Evolutionary conservation across 306 rosid genomes (phyloP).

Genomic region (Lablab purpureus): DNA sequence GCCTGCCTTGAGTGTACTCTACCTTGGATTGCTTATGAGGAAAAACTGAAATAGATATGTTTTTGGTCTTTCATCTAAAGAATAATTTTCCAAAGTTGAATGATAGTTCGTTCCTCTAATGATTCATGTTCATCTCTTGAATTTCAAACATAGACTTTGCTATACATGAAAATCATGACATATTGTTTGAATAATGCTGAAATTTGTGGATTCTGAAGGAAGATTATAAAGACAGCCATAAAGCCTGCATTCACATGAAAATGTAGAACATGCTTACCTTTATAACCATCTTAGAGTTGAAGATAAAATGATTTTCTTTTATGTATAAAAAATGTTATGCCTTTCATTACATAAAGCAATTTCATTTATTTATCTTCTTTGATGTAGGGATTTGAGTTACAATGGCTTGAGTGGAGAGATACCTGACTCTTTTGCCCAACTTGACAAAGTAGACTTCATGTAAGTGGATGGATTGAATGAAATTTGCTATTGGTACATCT

Average conservation of each 20-base stretch:
- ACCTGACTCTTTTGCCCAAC: constrained; percentile 64
- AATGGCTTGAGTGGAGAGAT: constrained; percentile 77
- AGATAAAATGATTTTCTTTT: not conserved
- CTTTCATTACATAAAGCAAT: constrained; percentile 23
- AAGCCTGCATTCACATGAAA: constrained; percentile 6
- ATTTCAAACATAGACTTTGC: not conserved
- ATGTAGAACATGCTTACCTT: constrained; percentile 30
- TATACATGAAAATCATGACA: not conserved
- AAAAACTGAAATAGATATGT: not conserved
- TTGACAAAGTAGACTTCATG: constrained; percentile 71
- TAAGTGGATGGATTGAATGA: constrained; percentile 48
- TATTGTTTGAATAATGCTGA: constrained; percentile 2
- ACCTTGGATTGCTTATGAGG: not conserved
- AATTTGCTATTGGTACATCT: not conserved
- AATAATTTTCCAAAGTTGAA: not conserved
- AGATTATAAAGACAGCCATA: not conserved
- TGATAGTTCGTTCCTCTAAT: not conserved
- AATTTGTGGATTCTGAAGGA: constrained; percentile 17
- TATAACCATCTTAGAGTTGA: not conserved
- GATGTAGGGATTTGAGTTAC: constrained; percentile 83
- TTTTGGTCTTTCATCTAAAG: not conserved
- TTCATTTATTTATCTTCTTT: constrained; percentile 29
- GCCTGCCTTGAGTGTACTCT: not conserved
- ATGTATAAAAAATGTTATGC: not conserved
- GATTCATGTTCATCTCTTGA: not conserved